Conservation (phyloP, 768 basidiomycete species). For the Phlebiopsis flavidoalba region DNA sequence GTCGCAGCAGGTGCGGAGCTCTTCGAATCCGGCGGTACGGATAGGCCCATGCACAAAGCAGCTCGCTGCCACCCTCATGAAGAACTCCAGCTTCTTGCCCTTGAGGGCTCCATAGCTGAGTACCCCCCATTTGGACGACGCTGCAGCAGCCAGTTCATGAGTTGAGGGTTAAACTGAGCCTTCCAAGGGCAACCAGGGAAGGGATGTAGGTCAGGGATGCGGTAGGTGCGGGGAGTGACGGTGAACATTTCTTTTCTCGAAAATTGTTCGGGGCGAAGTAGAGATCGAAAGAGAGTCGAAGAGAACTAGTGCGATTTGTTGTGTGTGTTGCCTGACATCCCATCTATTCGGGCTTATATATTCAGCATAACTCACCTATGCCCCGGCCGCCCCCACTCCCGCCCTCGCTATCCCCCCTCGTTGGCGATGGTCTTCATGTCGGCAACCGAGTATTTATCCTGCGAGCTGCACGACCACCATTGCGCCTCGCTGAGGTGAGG, state of each 20-base stretch:
- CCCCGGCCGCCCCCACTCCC: neutral
- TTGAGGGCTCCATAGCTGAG: constrained; percentile 55
- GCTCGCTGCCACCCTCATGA: constrained; percentile 55
- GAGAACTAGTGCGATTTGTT: neutral
- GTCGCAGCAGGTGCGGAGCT: constrained; percentile 58
- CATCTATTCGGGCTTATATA: neutral
- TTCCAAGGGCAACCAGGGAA: constrained; percentile 39
- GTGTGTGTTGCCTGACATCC: neutral
- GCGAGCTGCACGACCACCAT: no score
- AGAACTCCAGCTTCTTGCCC: constrained; percentile 59
- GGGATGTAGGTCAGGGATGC: constrained; percentile 56
- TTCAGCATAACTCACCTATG: neutral
- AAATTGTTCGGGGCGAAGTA: neutral
- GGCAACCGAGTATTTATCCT: no score
- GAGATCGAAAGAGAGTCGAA: neutral
- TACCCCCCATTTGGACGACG: constrained; percentile 58
- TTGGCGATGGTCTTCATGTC: no score
- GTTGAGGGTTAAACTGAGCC: constrained; percentile 46
- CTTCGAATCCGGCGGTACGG: constrained; percentile 51
- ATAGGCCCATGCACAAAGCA: constrained; percentile 58
- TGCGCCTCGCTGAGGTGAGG: no score
- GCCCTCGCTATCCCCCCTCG: no score
- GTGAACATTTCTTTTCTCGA: constrained; percentile 6
- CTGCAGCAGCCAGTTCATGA: constrained; percentile 48
- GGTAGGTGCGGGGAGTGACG: constrained; percentile 23